Evolutionary conservation across 108 stramenopile genomes (phyloP).

Genomic region (Cyclotella cryptica): DNA sequence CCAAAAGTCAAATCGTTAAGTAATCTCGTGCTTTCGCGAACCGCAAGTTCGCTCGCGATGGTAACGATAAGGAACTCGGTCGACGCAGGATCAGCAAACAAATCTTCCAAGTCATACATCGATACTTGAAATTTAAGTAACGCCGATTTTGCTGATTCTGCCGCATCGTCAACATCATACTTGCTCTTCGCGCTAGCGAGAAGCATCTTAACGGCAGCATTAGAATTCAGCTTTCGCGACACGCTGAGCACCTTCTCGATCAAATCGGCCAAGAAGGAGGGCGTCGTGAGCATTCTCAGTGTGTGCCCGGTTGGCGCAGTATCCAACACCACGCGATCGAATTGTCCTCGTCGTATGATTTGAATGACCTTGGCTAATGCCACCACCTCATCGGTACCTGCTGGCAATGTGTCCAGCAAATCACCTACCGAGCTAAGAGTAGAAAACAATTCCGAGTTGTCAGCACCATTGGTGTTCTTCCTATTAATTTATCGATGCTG

Average conservation of each 20-base stretch:
- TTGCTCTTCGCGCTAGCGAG: slow-evolving; percentile 49
- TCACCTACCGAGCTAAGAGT: slow-evolving; percentile 79
- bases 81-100: slow-evolving; percentile 81
- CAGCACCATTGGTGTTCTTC: slow-evolving; percentile 41
- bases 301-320: slow-evolving; percentile 98
- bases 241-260: slow-evolving; percentile 79
- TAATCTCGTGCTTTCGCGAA: slow-evolving; percentile 84
- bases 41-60: slow-evolving; percentile 88
- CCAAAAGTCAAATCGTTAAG: slow-evolving; percentile 90
- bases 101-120: slow-evolving; percentile 91
- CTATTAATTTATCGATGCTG: slow-evolving; percentile 77
- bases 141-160: slow-evolving; percentile 68
- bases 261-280: slow-evolving; percentile 80
- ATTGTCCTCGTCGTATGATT: slow-evolving; percentile 81
- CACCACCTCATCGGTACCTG: slow-evolving; percentile 95
- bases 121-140: slow-evolving; percentile 85
- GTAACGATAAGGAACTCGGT: slow-evolving; percentile 95
- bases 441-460: slow-evolving; percentile 52
- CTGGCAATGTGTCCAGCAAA: slow-evolving; percentile 87
- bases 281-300: slow-evolving; percentile 89
- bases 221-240: slow-evolving; percentile 77
- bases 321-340: slow-evolving; percentile 93
- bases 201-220: slow-evolving; percentile 71
- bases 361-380: slow-evolving; percentile 92
- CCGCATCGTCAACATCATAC: slow-evolving; percentile 72